Evolutionary conservation across 1,284 basidiomycete genomes (phyloP).

Genomic region (Cryptococcus sp.): DNA sequence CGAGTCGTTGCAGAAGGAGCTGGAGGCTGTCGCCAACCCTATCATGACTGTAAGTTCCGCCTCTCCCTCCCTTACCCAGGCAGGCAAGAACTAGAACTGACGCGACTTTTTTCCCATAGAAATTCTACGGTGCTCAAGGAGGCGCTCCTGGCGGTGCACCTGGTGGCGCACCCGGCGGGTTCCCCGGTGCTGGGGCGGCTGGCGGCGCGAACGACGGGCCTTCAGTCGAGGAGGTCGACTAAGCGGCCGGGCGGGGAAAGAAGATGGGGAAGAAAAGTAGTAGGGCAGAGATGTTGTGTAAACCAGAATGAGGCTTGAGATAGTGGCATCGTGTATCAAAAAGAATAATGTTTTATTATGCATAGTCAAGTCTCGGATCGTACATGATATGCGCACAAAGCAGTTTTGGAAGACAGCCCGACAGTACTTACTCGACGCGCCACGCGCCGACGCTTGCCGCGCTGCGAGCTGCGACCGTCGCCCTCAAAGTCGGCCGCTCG

Average conservation of each 20-base stretch:
- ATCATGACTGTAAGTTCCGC: slow-evolving; percentile 14
- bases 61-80: background rate
- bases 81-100: background rate
- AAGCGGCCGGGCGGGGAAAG: slow-evolving; percentile 20
- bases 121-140: slow-evolving; percentile 63
- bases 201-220: slow-evolving; percentile 56
- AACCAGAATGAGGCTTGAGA: background rate
- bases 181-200: slow-evolving; percentile 51
- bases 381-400: no score
- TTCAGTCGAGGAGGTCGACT: slow-evolving; percentile 59
- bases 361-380: no score
- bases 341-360: no score
- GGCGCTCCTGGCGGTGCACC: slow-evolving; percentile 47
- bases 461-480: no score
- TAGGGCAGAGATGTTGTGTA: background rate
- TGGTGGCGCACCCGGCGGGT: slow-evolving; percentile 58
- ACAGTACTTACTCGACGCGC: no score
- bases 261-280: background rate
- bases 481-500: no score
- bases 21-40: slow-evolving; percentile 85
- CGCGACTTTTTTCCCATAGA: background rate
- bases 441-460: no score
- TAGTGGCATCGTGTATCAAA: background rate
- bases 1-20: slow-evolving; percentile 88
- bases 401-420: no score